A percentile compares a stretch with the other conserved stretches of the same genome.
These are phyloP conservation scores for Metschnikowia shivogae DNA, from an alignment of 805 yeast genomes.

Conservation along the genomic window DNA sequence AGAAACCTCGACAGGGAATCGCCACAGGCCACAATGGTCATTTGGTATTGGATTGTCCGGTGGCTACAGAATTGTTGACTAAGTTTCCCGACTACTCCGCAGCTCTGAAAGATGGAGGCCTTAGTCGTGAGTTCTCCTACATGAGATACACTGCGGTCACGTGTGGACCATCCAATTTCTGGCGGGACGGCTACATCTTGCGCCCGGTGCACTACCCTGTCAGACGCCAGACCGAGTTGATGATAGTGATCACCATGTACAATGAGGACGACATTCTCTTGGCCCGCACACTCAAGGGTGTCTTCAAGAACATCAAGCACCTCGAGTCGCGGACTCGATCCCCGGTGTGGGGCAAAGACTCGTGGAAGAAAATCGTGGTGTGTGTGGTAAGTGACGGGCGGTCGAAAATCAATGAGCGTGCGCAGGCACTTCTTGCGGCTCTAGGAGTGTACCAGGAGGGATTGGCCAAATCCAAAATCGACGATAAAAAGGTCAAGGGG, in stretches of 20 bases:
- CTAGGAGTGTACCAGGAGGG: conserved; percentile 94
- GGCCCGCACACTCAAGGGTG: conserved; percentile 85
- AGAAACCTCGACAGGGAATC: conserved; percentile 29
- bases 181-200: conserved; percentile 50
- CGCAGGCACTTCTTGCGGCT: conserved; percentile 77
- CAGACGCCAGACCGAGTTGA: conserved; percentile 54
- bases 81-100: conserved; percentile 39
- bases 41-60: conserved; percentile 84
- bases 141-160: conserved; percentile 64
- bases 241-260: conserved; percentile 63
- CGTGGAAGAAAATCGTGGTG: conserved; percentile 93
- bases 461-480: conserved; percentile 86
- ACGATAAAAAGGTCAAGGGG: conserved; percentile 73
- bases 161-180: conserved; percentile 64
- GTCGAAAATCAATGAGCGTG: conserved; percentile 70
- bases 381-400: conserved; percentile 92
- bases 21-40: conserved; percentile 53
- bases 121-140: conserved; percentile 53
- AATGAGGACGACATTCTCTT: conserved; percentile 81
- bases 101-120: conserved; percentile 35
- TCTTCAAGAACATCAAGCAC: conserved; percentile 76
- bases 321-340: conserved; percentile 60
- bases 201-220: conserved; percentile 52
- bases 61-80: conserved; percentile 59
- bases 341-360: conserved; percentile 85